Evolutionary conservation across 2,329 filamentous ascomycete genomes (phyloP), one percentile per base, ranked within the genome.

Genomic region (Paraphaeosphaeria sporulosa): DNA sequence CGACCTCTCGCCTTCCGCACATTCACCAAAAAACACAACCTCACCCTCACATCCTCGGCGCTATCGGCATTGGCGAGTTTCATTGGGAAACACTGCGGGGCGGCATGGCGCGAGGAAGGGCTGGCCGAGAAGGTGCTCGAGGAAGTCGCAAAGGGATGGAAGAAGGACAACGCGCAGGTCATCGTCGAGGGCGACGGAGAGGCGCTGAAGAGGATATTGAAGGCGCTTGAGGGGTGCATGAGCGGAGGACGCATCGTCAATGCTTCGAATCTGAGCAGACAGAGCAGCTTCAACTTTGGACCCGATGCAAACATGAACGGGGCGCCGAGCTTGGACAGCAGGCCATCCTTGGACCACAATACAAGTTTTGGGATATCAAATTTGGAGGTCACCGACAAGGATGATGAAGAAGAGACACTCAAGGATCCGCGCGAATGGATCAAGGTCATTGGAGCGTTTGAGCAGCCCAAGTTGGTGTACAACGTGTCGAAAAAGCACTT

Each of bases 11-110:
- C 95, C 9, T 98, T 99, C 74, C 89, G 95, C 49, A 96, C 92
- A 0, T 96, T 99, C 67, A 99, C 95, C 1, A 97, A 97, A 79
- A 99, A 98, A 74, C 93, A 99, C 80, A 96, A 94, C 69, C 83
- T 99, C 58, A 98, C 94, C 0, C 87, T 99, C 55, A 94, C 92
- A 8, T 95, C 94, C 0, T 88, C 93, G 0, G 93, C 95, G 0
- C 82, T 99, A 5, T 89, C 94, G 76, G 87, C 91, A 49, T 84
- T 99, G 34, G 94, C 95, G 21, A 85, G 87, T 1, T 99, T 99
- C 76, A 90, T 99, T 55, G 96, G 95, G 12, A 90, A 92, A 68
- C 91, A 97, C 78, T 99, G 95, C 76, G 95, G 95, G 36, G 94
- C 94, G 59, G 93, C 89, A 89, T 99, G 95, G 95, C 88, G 94